Conservation (phyloP, 768 basidiomycete species). For the Aureoboletus auriporus region DNA sequence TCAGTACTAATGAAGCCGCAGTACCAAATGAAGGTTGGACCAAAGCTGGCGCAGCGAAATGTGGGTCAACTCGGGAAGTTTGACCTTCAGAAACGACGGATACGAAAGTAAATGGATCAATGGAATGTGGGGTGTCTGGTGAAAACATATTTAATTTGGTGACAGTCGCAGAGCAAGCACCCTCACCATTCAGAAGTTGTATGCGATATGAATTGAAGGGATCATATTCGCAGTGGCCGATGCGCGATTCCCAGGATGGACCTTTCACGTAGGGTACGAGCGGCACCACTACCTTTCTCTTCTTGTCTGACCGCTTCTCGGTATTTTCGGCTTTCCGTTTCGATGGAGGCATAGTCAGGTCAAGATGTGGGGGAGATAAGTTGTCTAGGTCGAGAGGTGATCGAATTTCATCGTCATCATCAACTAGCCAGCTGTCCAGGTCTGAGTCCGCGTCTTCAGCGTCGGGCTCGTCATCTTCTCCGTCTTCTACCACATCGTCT, state of each 20-base stretch:
- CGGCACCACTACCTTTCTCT: constrained; percentile 71
- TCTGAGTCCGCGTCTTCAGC: constrained; percentile 48
- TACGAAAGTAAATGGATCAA: constrained; percentile 77
- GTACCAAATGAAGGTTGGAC: constrained; percentile 20
- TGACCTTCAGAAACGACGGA: constrained; percentile 43
- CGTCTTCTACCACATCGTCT: constrained; percentile 64
- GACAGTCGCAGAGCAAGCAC: neutral
- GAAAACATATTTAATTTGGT: constrained; percentile 1
- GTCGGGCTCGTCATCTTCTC: constrained; percentile 64
- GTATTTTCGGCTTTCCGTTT: constrained; percentile 67
- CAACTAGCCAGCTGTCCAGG: constrained; percentile 38
- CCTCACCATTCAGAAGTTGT: constrained; percentile 79
- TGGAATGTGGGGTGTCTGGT: constrained; percentile 64
- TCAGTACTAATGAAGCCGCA: constrained; percentile 20
- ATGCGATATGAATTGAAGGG: constrained; percentile 73
- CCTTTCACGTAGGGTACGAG: constrained; percentile 81
- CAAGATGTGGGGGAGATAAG: constrained; percentile 28
- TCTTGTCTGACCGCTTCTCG: constrained; percentile 51
- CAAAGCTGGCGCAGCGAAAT: constrained; percentile 47
- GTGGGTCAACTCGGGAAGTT: constrained; percentile 21
- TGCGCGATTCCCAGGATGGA: constrained; percentile 69
- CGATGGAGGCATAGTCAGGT: constrained; percentile 34
- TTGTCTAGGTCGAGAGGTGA: constrained; percentile 40
- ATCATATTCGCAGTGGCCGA: constrained; percentile 66
- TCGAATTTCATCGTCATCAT: constrained; percentile 69